phyloP scores from a whole-genome alignment of 2,329 filamentous ascomycete genomes.

The Dothideomycetes sp. region DNA sequence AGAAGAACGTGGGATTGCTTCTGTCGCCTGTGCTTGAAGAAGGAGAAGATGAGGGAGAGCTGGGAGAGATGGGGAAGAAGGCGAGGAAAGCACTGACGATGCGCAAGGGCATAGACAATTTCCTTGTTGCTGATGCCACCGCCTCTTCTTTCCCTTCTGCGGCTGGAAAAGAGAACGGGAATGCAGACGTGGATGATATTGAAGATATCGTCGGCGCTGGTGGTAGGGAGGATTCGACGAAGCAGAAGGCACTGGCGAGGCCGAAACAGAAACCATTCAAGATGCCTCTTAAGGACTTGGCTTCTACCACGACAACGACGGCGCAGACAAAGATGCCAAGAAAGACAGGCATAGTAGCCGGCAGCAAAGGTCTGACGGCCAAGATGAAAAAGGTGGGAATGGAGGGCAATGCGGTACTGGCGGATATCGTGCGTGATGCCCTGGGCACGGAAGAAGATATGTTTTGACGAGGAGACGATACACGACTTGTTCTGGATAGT shows the following conservation, averaged over 20 bases:
- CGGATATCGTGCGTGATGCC: constrained; percentile 65
- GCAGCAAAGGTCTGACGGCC: background rate
- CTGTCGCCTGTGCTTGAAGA: too few relatives aligned
- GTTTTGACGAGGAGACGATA: too few relatives aligned
- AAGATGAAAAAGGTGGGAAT: background rate
- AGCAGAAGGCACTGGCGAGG: background rate
- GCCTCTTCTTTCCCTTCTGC: background rate
- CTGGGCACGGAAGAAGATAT: too few relatives aligned
- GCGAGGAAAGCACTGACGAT: background rate
- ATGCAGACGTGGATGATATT: background rate
- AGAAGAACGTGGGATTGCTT: too few relatives aligned
- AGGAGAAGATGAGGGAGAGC: too few relatives aligned
- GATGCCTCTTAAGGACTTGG: too few relatives aligned
- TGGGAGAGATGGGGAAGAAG: too few relatives aligned
- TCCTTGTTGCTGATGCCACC: background rate
- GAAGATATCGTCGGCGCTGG: too few relatives aligned
- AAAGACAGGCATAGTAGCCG: background rate
- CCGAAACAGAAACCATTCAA: background rate
- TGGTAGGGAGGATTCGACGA: too few relatives aligned
- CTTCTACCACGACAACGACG: too few relatives aligned
- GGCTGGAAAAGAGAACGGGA: background rate
- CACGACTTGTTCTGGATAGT: too few relatives aligned
- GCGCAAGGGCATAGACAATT: background rate
- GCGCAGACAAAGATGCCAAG: too few relatives aligned
- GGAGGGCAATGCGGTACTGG: constrained; percentile 44